A percentile compares a stretch with the other conserved stretches of the same genome.
phyloP scores from a whole-genome alignment of 139 green algal species.

The Volvox reticuliferus region DNA sequence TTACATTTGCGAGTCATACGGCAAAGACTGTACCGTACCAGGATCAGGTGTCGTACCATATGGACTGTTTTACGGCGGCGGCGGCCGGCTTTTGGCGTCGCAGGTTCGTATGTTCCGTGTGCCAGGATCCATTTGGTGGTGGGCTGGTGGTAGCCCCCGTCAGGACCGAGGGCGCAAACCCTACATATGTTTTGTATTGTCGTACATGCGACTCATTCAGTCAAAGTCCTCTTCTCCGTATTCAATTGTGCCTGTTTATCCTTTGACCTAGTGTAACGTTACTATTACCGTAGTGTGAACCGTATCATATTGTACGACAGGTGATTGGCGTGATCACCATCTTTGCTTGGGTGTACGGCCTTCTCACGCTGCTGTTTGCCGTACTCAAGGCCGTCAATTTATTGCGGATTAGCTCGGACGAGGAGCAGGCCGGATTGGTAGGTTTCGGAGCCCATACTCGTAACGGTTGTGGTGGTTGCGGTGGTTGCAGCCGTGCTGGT shows the following conservation, averaged over 20 bases:
- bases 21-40: conserved; percentile 26
- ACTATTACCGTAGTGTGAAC: no score
- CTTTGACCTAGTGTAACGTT: no score
- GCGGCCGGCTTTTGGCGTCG: conserved; percentile 64
- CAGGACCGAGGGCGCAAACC: no score
- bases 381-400: not conserved
- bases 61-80: conserved; percentile 71
- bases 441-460: not conserved
- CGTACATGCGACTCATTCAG: no score
- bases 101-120: not conserved
- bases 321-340: conserved; percentile 36
- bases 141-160: no score
- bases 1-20: conserved; percentile 68
- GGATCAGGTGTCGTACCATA: conserved; percentile 25
- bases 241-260: no score
- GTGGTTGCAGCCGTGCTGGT: not conserved
- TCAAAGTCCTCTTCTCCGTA: no score
- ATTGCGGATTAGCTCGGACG: conserved; percentile 27
- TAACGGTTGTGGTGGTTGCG: not conserved
- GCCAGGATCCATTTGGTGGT: no score
- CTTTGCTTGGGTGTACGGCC: conserved; percentile 37
- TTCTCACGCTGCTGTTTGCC: conserved; percentile 8
- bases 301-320: conserved; percentile 29
- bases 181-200: no score
- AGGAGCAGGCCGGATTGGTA: conserved; percentile 40